A percentile compares a stretch with the other conserved stretches of the same genome.
Evolutionary conservation across 1,139 yeast genomes (phyloP).

Genomic region (Protomyces pachydermus): DNA sequence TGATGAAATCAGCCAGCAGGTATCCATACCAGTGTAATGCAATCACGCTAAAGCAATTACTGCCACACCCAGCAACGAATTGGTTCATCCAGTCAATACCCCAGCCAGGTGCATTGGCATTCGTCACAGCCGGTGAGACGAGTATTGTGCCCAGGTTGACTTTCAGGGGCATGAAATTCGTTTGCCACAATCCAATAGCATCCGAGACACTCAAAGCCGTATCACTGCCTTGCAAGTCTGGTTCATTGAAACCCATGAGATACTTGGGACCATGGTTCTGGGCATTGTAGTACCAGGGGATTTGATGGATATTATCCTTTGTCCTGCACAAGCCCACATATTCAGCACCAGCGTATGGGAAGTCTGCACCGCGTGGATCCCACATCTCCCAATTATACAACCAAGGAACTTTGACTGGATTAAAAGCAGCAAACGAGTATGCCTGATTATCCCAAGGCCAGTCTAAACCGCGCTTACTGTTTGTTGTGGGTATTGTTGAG

Average conservation of each 20-base stretch:
- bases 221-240: constrained; percentile 21
- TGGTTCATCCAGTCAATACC: constrained; percentile 26
- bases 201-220: constrained; percentile 13
- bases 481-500: not conserved
- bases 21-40: constrained; percentile 26
- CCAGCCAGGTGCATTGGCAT: constrained; percentile 10
- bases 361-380: constrained; percentile 4
- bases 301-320: constrained; percentile 4
- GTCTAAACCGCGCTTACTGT: constrained; percentile 18
- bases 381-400: constrained; percentile 27
- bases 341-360: constrained; percentile 6
- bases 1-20: constrained; percentile 2
- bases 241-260: constrained; percentile 29
- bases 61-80: constrained; percentile 21
- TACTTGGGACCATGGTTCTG: not conserved
- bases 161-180: constrained; percentile 22
- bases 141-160: constrained; percentile 15
- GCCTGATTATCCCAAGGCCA: constrained; percentile 24
- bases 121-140: constrained; percentile 25
- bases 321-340: constrained; percentile 11
- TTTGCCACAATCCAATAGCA: constrained; percentile 19
- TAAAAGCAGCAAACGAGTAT: constrained; percentile 5
- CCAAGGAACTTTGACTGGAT: constrained; percentile 20
- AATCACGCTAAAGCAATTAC: constrained; percentile 13
- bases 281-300: constrained; percentile 13